Base-by-base conservation (phyloP, 331 rosid species). In the Stylosanthes scabra region DNA sequence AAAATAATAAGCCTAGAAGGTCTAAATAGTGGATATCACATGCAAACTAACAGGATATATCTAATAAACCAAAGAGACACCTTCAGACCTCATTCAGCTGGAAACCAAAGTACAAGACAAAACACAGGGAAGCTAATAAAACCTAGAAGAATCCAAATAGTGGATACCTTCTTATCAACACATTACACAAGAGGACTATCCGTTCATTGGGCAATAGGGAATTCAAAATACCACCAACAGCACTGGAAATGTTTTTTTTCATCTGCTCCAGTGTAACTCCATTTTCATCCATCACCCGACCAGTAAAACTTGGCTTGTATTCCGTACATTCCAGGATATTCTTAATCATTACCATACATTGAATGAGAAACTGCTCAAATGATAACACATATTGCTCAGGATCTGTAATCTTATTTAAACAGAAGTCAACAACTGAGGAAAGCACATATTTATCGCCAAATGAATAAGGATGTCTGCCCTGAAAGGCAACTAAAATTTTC, bases 291-390 rank as follows among this genome's bases (percentile, higher is more conserved):
- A 89, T 69, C 77, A 91, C 99, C 81, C 97, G 88, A 79, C 99
- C 97, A 65, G 88, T 91, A 55, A 80, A 79, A 82, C 84, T 86
- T 64, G 91, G 91, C 84, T 94, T 91, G 89, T 94, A 94, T 82
- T 94, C 97, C 75, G 88, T 91, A 83, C 98, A 94, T 85, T 94
- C 97, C 85, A 94, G 85, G 67, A 87, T 82, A 78, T 84, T 81
- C 83, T 94, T 94, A 68, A 94, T 88, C 96, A 89, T 85, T 50
- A 91, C 91, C 97, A 94, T 94, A 83, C 97, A 94, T 74, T 91
- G 97, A 83, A 94, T 94, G 66, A 94, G 88, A 84, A 91, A 94
- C 85, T 82, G 91, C 85, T 91, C 97, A 83, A 89, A 94, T 6
- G 90, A 85, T 58, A 86, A 71, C 12, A 84, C 57, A 81, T 76